These are phyloP conservation scores for Orychophragmus violaceus DNA, from an alignment of 345 rosid genomes.

Conservation along the genomic window DNA sequence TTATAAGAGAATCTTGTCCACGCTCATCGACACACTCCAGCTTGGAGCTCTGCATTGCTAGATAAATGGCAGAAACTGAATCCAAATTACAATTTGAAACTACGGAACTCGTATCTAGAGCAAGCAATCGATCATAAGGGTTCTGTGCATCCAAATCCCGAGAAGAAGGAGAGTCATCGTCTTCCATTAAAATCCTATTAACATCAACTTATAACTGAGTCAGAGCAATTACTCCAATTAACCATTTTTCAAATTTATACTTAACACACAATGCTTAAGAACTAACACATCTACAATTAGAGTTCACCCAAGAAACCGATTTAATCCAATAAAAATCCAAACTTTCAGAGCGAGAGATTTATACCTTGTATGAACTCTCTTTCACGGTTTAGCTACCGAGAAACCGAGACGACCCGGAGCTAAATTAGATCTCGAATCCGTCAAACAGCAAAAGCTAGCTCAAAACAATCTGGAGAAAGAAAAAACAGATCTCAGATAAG, in stretches of 20 bases:
- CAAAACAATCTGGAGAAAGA: conserved; percentile 10
- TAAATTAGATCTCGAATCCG: conserved; percentile 7
- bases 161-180: conserved; percentile 29
- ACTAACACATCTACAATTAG: conserved; percentile 3
- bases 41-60: conserved; percentile 94
- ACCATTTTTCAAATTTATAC: neutral
- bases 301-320: neutral
- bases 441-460: neutral
- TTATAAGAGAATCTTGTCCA: conserved; percentile 65
- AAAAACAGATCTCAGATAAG: conserved; percentile 22
- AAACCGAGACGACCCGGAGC: neutral
- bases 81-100: conserved; percentile 40
- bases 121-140: neutral
- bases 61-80: conserved; percentile 81
- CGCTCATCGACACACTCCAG: conserved; percentile 87
- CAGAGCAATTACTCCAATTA: neutral
- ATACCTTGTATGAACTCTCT: conserved; percentile 12
- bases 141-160: neutral
- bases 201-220: conserved; percentile 13
- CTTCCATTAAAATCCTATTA: conserved; percentile 29
- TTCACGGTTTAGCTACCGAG: conserved; percentile 2
- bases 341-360: neutral
- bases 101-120: neutral
- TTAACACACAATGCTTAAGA: conserved; percentile 4
- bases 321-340: neutral